Conservation (phyloP, 805 yeast genomes). For the Wickerhamiella vanderwaltii region DNA sequence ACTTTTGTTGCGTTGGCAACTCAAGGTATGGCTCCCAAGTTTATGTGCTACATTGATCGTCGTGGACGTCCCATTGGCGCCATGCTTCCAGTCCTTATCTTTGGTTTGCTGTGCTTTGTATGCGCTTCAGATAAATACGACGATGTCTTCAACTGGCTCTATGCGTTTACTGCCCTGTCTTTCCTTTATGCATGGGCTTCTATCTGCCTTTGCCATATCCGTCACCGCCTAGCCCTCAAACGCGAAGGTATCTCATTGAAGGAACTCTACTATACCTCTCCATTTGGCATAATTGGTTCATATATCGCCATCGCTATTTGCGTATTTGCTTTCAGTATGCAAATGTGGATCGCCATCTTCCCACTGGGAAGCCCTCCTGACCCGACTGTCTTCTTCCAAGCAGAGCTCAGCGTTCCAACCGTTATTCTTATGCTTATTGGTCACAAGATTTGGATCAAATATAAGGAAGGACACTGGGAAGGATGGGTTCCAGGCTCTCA, state of each 20-base stretch:
- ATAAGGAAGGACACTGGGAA: neutral
- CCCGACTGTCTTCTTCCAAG: slow-evolving; percentile 38
- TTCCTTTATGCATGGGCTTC: slow-evolving; percentile 71
- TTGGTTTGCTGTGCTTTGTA: slow-evolving; percentile 48
- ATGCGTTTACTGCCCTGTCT: slow-evolving; percentile 62
- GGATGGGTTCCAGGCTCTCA: neutral
- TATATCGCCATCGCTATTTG: slow-evolving; percentile 47
- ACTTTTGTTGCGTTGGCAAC: slow-evolving; percentile 54
- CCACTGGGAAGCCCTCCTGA: slow-evolving; percentile 39
- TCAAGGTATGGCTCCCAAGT: slow-evolving; percentile 49
- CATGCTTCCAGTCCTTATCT: slow-evolving; percentile 33
- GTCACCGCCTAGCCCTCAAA: slow-evolving; percentile 51
- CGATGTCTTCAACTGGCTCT: slow-evolving; percentile 55
- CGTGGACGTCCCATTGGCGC: slow-evolving; percentile 69
- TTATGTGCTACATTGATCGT: slow-evolving; percentile 56
- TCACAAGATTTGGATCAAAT: slow-evolving; percentile 16
- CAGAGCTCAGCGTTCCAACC: slow-evolving; percentile 38
- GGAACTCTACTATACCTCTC: slow-evolving; percentile 57
- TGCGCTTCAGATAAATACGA: slow-evolving; percentile 44
- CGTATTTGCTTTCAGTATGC: slow-evolving; percentile 52
- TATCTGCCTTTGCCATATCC: slow-evolving; percentile 51
- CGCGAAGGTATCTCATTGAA: slow-evolving; percentile 57
- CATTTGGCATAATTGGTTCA: slow-evolving; percentile 60
- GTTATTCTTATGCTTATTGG: slow-evolving; percentile 16
- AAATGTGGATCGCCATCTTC: slow-evolving; percentile 71